Evolutionary conservation across 176 grass and related monocot genomes (phyloP).

Genomic region (Aegilops umbellulata): DNA sequence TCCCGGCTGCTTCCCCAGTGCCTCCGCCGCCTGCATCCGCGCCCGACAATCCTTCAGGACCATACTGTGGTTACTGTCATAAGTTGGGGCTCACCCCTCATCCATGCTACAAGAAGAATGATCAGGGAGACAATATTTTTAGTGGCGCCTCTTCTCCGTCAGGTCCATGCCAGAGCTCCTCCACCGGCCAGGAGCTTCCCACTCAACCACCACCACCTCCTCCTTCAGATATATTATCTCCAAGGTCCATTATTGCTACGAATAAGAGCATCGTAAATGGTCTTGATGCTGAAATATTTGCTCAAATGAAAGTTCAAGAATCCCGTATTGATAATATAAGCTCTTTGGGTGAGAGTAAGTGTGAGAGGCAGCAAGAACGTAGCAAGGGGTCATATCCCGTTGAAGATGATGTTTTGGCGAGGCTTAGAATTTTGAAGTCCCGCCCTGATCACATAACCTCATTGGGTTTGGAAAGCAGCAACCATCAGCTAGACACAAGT

Average conservation of each 20-base stretch:
- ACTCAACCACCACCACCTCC: not conserved
- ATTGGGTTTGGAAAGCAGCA: constrained; percentile 14
- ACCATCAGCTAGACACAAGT: not conserved
- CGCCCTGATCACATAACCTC: constrained; percentile 13
- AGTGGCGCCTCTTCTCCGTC: not conserved
- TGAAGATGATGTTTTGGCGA: constrained; percentile 48
- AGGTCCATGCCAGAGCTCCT: not conserved
- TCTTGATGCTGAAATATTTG: constrained; percentile 14
- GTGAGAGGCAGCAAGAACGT: constrained; percentile 24
- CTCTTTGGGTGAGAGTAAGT: constrained; percentile 16
- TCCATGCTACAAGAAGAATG: not conserved
- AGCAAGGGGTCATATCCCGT: constrained; percentile 17
- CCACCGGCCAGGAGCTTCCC: not conserved
- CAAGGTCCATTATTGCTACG: not conserved
- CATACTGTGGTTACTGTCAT: not conserved
- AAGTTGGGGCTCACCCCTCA: not conserved
- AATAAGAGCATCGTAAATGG: constrained; percentile 23
- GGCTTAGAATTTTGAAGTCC: constrained; percentile 41
- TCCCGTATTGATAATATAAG: not conserved
- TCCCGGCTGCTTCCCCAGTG: not conserved
- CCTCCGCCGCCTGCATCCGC: not conserved
- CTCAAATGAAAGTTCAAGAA: constrained; percentile 27
- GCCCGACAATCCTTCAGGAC: not conserved
- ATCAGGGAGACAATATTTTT: not conserved
- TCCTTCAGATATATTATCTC: not conserved